Percentiles rank a stretch among this genome's conserved stretches.
Evolutionary conservation across 2,329 filamentous ascomycete genomes (phyloP).

Genomic region (Aspergillus sp.): DNA sequence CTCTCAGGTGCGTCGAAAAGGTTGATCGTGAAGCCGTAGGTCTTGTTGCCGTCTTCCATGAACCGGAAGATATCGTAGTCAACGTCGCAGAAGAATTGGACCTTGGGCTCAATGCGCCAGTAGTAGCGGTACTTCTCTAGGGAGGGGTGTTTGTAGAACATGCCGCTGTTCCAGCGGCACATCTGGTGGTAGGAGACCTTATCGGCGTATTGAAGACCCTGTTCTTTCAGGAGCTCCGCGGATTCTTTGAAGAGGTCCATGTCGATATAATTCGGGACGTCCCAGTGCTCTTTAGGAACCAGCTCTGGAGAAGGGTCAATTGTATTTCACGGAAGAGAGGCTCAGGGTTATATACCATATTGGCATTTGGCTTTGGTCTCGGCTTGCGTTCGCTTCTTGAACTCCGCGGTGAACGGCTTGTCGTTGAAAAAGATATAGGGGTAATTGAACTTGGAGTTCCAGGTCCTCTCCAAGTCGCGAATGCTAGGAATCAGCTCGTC

Average conservation of each 20-base stretch:
- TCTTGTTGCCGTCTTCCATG: slow-evolving; percentile 98
- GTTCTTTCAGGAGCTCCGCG: slow-evolving; percentile 75
- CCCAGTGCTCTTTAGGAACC: slow-evolving; percentile 95
- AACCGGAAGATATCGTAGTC: slow-evolving; percentile 98
- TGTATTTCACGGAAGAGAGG: neutral
- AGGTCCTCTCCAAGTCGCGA: slow-evolving; percentile 86
- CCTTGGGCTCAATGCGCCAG: slow-evolving; percentile 98
- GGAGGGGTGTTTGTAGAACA: slow-evolving; percentile 96
- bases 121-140: slow-evolving; percentile 83
- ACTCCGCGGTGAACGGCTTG: slow-evolving; percentile 86
- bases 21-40: slow-evolving; percentile 97
- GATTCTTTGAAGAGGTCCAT: slow-evolving; percentile 82
- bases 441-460: slow-evolving; percentile 99
- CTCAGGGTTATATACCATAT: slow-evolving; percentile 61
- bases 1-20: slow-evolving; percentile 89
- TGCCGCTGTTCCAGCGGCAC: slow-evolving; percentile 97
- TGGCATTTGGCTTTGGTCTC: slow-evolving; percentile 84
- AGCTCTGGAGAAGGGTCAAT: slow-evolving; percentile 57
- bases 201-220: slow-evolving; percentile 85
- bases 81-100: slow-evolving; percentile 98
- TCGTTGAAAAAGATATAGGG: slow-evolving; percentile 99
- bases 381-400: slow-evolving; percentile 77
- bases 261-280: slow-evolving; percentile 88
- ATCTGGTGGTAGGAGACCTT: slow-evolving; percentile 96
- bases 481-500: slow-evolving; percentile 83